Base-by-base conservation (phyloP, 768 basidiomycete genomes). In the Termitomyces sp. region DNA sequence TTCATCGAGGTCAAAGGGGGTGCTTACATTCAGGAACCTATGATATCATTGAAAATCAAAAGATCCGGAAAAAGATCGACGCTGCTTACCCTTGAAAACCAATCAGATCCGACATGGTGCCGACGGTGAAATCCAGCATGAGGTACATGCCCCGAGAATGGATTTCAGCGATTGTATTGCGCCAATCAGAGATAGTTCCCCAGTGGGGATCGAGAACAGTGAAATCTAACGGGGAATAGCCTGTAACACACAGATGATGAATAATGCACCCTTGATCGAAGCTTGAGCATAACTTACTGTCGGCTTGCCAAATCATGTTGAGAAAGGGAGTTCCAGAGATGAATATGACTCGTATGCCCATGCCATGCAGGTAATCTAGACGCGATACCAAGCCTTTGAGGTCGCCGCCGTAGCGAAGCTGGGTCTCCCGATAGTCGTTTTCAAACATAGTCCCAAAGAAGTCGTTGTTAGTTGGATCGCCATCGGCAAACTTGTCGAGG, bases 271-370 rank as follows among this genome's bases (percentile, higher is more conserved):
- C 41, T 49, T 52, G 9, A 41, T 37, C 10, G 37, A 41, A 48
- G 29, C 56, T 53, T 29, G 39, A 41, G 49, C 3, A 9, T 15
- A 54, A 82, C 92, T 68, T 54, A 94, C 94, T 93, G 81, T 96
- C 94, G 4, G 92, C 89, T 68, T 94, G 88, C 94, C 94, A 96
- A n/a, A 92, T 73, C 94, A 94, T 94, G 80, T 96, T 96, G 60
- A 97, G 60, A 72, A 93, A 97, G 53, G 87, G 85, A 1, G 94
- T 97, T 53, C 94, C 94, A 24, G 94, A 92, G 69, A 96, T 89
- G 75, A 92, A 97, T 64, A 97, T 85, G 52, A 85, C 80, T 64
- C 77, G 77, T 59, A 93, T 73, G 61, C 94, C 94, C 91, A 95
- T 94, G 61, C 90, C 91, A 46, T 91, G 77, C 18, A 97, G 77